phyloP scores from a whole-genome alignment of 805 yeast species.

The Kazachstania africana region DNA sequence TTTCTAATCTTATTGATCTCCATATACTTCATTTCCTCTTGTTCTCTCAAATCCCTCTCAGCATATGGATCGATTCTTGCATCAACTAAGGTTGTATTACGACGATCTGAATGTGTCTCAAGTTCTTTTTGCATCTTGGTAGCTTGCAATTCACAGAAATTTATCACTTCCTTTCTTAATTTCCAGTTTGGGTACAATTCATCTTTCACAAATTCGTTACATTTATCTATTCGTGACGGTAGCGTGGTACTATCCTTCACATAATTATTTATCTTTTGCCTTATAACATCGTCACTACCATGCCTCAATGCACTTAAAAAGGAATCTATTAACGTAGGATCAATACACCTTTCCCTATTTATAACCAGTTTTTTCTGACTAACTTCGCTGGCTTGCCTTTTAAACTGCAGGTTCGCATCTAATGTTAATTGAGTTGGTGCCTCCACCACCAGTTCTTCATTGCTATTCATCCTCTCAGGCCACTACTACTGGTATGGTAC shows the following conservation, averaged over 20 bases:
- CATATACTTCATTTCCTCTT: slow-evolving; percentile 19
- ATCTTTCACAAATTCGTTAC: slow-evolving; percentile 26
- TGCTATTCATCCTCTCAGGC: too few species aligned
- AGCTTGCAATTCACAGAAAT: slow-evolving; percentile 31
- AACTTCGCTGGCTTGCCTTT: too few species aligned
- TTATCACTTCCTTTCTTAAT: slow-evolving; percentile 29
- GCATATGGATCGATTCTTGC: slow-evolving; percentile 42
- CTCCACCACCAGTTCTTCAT: too few species aligned
- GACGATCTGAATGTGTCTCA: slow-evolving; percentile 11
- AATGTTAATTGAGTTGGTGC: too few species aligned
- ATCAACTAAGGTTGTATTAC: slow-evolving; percentile 13
- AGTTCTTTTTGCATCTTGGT: slow-evolving; percentile 22
- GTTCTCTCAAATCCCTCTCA: slow-evolving; percentile 27
- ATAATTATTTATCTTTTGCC: slow-evolving; percentile 32
- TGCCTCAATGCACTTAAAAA: slow-evolving; percentile 22
- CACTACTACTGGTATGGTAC: too few species aligned
- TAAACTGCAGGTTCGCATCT: too few species aligned
- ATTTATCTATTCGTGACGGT: slow-evolving; percentile 12
- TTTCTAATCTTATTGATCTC: slow-evolving; percentile 22
- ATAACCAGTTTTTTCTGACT: not conserved
- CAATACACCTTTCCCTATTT: slow-evolving; percentile 18
- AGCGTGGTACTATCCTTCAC: slow-evolving; percentile 9
- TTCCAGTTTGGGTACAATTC: slow-evolving; percentile 38
- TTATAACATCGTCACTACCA: slow-evolving; percentile 35
- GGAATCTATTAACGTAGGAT: slow-evolving; percentile 21